phyloP scores from a whole-genome alignment of 495 filamentous ascomycete genomes.

The Annulohypoxylon nitens region DNA sequence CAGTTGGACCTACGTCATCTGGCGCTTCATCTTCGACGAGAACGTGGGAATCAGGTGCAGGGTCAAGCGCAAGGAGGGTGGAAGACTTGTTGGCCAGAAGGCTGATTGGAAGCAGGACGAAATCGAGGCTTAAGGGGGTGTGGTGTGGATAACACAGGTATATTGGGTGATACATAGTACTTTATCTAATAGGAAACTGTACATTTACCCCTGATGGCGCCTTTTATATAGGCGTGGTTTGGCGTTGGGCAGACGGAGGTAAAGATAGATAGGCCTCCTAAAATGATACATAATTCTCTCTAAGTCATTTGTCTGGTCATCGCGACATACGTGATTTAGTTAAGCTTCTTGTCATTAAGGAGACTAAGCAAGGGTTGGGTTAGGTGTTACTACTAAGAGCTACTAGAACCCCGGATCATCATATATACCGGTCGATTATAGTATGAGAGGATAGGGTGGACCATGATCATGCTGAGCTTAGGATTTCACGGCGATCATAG shows the following conservation, averaged over 20 bases:
- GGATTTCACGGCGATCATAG: constrained; percentile 21
- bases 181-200: constrained; percentile 60
- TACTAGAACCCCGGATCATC: not conserved
- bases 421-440: not conserved
- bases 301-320: not conserved
- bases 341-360: not conserved
- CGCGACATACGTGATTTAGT: not conserved
- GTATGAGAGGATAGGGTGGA: not conserved
- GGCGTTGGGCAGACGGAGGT: constrained; percentile 22
- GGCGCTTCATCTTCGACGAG: constrained; percentile 92
- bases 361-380: not conserved
- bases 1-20: constrained; percentile 94
- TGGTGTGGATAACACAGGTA: constrained; percentile 68
- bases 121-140: constrained; percentile 74
- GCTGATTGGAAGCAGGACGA: constrained; percentile 66
- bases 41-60: constrained; percentile 89
- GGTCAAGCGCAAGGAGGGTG: constrained; percentile 90
- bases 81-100: constrained; percentile 68
- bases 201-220: constrained; percentile 23
- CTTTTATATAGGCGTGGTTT: constrained; percentile 9
- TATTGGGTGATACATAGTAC: not conserved
- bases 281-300: constrained; percentile 13
- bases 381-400: not conserved
- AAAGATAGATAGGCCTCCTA: constrained; percentile 12
- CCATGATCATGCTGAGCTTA: not conserved